Conservation (phyloP, 176 grass and related monocot species). For the Sorghum bicolor region Sorghum_bicolor_NCBIv3 NC_012872.2:67796001-67796500, state of each 20-base stretch:
- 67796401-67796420: neutral
- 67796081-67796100: neutral
- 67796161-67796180: slow-evolving; percentile 1
- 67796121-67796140: slow-evolving; percentile 1
- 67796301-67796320: slow-evolving; percentile 14
- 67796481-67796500: slow-evolving; percentile 33
- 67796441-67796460: slow-evolving; percentile 18
- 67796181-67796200: slow-evolving; percentile 9
- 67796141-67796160: slow-evolving; percentile 23
- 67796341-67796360: slow-evolving; percentile 23
- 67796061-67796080: neutral
- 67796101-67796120: slow-evolving; percentile 19
- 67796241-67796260: neutral
- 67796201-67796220: slow-evolving; percentile 15
- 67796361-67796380: slow-evolving; percentile 19
- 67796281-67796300: slow-evolving; percentile 25
- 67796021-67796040: slow-evolving; percentile 28
- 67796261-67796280: slow-evolving; percentile 15
- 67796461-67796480: neutral
- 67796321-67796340: slow-evolving; percentile 13
- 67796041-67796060: neutral
- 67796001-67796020: neutral
- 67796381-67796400: slow-evolving; percentile 17
- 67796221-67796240: slow-evolving; percentile 18
- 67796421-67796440: slow-evolving; percentile 28